phyloP scores from a whole-genome alignment of 306 rosid genomes.

The Rubus parviflorus region DNA sequence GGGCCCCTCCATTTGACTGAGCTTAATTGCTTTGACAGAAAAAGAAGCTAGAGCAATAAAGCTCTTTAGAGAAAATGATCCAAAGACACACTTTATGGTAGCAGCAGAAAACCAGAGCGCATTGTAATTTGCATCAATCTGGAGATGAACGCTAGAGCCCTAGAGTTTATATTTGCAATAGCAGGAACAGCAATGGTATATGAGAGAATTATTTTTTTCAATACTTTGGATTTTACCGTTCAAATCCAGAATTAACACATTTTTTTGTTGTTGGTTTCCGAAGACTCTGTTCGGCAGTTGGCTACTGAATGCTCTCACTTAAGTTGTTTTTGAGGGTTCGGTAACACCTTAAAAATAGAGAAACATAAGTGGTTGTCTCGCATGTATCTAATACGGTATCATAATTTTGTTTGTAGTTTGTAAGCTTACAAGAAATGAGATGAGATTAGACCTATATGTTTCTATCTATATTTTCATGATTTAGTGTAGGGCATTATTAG shows the following conservation, averaged over 20 bases:
- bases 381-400: background rate
- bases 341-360: background rate
- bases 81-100: background rate
- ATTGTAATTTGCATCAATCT: background rate
- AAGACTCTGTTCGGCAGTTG: too few relatives aligned
- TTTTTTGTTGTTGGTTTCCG: too few relatives aligned
- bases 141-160: background rate
- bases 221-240: too few relatives aligned
- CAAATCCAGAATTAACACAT: too few relatives aligned
- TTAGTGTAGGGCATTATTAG: background rate
- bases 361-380: background rate
- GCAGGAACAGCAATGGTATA: background rate
- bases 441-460: background rate
- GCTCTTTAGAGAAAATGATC: background rate
- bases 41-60: background rate
- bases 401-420: background rate
- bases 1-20: slow-evolving; percentile 29
- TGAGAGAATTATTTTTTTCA: background rate
- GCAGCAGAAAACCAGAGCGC: background rate
- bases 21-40: background rate
- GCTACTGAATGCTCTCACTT: too few relatives aligned
- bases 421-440: background rate
- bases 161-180: background rate
- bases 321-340: too few relatives aligned
- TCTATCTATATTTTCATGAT: background rate